Percentiles rank a stretch among this genome's conserved stretches.
Conservation (phyloP, 371 early-diverging fungal species). For the Mitosporidium daphniae region DNA sequence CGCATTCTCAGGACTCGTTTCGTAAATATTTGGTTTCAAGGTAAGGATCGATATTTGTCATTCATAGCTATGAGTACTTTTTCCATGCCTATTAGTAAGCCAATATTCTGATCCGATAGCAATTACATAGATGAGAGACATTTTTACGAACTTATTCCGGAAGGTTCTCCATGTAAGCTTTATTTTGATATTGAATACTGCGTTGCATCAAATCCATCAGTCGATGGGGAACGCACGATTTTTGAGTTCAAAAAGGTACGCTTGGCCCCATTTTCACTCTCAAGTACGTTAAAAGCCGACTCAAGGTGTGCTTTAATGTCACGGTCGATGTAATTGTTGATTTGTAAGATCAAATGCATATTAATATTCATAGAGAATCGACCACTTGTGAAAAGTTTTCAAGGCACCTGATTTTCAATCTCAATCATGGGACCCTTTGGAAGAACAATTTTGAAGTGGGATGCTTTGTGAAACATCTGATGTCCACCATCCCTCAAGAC, state of each 20-base stretch:
- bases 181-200: conserved; percentile 1
- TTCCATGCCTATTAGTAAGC: too few relatives aligned
- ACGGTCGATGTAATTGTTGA: neutral
- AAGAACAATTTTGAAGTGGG: neutral
- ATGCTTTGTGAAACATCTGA: neutral
- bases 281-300: too few relatives aligned
- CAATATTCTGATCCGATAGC: too few relatives aligned
- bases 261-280: too few relatives aligned
- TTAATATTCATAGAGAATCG: neutral
- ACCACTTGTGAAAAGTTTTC: neutral
- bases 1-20: too few relatives aligned
- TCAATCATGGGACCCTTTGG: neutral
- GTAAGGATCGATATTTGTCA: too few relatives aligned
- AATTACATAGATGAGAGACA: neutral
- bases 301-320: too few relatives aligned
- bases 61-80: too few relatives aligned
- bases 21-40: too few relatives aligned
- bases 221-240: neutral
- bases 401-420: neutral
- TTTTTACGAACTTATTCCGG: conserved; percentile 1
- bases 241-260: neutral
- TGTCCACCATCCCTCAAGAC: neutral
- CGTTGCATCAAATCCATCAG: neutral
- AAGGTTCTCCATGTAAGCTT: neutral
- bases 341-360: neutral